These are phyloP conservation scores for Plasmodium coatneyi DNA, from an alignment of 169 alveolate species.

Conservation along the genomic window DNA sequence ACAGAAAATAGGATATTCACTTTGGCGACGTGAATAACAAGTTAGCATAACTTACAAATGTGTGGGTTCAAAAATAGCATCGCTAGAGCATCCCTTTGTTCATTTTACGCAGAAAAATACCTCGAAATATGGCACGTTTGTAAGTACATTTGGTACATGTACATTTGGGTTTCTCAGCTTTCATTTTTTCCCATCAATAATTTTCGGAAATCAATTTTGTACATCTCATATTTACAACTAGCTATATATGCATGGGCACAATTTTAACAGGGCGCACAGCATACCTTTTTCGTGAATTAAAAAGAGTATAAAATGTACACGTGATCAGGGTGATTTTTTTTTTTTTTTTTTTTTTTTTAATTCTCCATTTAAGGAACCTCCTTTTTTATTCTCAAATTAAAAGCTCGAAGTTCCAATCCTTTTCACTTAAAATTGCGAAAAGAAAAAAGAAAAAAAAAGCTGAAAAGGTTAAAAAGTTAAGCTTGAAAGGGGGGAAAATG, in stretches of 20 bases:
- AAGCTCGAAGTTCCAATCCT: background rate
- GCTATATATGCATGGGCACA: background rate
- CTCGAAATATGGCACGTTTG: background rate
- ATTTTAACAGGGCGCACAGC: background rate
- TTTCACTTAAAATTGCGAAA: background rate
- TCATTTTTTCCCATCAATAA: background rate
- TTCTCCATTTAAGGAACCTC: conserved; percentile 7
- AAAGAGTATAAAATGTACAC: background rate
- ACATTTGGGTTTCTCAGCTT: background rate
- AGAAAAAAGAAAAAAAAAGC: background rate
- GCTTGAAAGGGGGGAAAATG: background rate
- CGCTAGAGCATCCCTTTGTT: background rate
- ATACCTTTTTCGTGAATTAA: background rate
- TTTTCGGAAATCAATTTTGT: background rate
- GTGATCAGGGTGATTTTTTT: background rate
- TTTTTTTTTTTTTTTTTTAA: background rate
- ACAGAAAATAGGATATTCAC: background rate
- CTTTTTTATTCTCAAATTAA: background rate
- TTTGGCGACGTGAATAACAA: background rate
- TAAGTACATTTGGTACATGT: background rate
- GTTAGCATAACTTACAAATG: background rate
- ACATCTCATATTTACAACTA: background rate
- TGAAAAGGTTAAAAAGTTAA: background rate
- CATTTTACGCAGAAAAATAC: background rate
- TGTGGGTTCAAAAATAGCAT: background rate